These are phyloP conservation scores for Penicillium arizonense DNA, from an alignment of 495 filamentous ascomycete genomes.

Conservation along the genomic window DNA sequence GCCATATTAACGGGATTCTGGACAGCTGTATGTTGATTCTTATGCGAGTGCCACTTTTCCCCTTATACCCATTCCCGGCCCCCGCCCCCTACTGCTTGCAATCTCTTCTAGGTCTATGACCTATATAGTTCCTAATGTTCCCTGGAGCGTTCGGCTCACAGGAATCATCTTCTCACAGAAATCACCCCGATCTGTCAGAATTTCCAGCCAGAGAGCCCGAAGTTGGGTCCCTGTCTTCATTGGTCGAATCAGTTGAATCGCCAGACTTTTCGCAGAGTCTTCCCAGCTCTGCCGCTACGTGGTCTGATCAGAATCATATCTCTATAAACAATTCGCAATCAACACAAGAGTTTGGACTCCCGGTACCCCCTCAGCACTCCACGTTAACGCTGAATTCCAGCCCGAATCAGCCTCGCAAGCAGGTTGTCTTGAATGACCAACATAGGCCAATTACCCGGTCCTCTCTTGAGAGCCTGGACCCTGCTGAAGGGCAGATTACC, in stretches of 20 bases:
- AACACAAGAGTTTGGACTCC: not conserved
- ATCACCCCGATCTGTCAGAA: constrained; percentile 9
- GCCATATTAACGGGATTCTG: constrained; percentile 2
- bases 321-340: constrained; percentile 7
- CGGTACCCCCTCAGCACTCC: constrained; percentile 12
- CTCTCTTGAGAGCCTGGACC: constrained; percentile 6
- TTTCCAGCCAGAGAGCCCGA: constrained; percentile 11
- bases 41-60: constrained; percentile 1
- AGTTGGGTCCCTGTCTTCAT: constrained; percentile 5
- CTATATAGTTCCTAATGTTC: constrained; percentile 23
- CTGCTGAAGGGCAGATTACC: constrained; percentile 4
- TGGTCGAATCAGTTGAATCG: constrained; percentile 17
- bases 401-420: constrained; percentile 8
- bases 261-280: constrained; percentile 13
- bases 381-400: constrained; percentile 8
- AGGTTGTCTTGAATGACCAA: constrained; percentile 6
- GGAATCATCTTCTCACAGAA: constrained; percentile 17
- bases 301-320: constrained; percentile 11
- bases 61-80: constrained; percentile 11
- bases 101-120: constrained; percentile 14
- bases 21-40: constrained; percentile 17
- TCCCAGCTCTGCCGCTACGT: constrained; percentile 6
- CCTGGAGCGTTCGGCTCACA: constrained; percentile 22
- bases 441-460: constrained; percentile 4
- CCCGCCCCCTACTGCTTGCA: constrained; percentile 15